Base-by-base conservation (phyloP, 1,284 basidiomycete species). In the Meira miltonrushii region DNA sequence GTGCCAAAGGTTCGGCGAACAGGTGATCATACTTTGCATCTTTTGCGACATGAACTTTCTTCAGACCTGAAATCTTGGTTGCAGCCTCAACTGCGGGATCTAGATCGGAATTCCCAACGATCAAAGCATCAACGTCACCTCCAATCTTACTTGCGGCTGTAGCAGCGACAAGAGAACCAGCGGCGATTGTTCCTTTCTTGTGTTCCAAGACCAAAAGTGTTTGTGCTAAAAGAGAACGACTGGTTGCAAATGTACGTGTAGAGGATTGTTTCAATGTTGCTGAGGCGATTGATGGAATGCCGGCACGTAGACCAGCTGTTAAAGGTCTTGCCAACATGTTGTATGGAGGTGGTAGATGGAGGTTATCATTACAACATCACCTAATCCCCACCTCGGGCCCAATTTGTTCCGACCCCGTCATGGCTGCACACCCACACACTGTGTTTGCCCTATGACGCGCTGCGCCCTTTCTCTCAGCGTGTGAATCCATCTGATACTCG, bases 201-300 rank as follows among this genome's bases (percentile, higher is more conserved):
- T 96, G 91, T 80, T 96, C 94, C 62, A 96, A 82, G 70, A 90
- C 88, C 53, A 96, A 86, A 17, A 96, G 84, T 0, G 90, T 81
- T 51, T 81, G 23, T 19, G 28, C 50, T 13, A 53, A 23, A 13
- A 19, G 7, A 5, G 28, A 19, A 19, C 38, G 38, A 12, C 7
- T 3, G 15, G 50, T 38, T n/a, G 50, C 17, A 28, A 53, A 53
- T 53, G 28, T 13, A 13, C 50, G 19, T 2, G 25, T 40, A 4
- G 43, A 44, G 8, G 43, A 44, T 25, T 17, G 23, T 44, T 17
- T 25, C 43, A 25, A 17, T 19, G 23, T 41, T 39, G 23, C 23
- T 6, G 50, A 19, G 5, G 7, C 50, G 17, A 12, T 53, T 13
- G 50, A n/a, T 13, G 39, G 50, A 39, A 41, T 4, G 23, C 46